phyloP scores from a whole-genome alignment of 208 protist genomes.

The Crithidia expoeki region DNA sequence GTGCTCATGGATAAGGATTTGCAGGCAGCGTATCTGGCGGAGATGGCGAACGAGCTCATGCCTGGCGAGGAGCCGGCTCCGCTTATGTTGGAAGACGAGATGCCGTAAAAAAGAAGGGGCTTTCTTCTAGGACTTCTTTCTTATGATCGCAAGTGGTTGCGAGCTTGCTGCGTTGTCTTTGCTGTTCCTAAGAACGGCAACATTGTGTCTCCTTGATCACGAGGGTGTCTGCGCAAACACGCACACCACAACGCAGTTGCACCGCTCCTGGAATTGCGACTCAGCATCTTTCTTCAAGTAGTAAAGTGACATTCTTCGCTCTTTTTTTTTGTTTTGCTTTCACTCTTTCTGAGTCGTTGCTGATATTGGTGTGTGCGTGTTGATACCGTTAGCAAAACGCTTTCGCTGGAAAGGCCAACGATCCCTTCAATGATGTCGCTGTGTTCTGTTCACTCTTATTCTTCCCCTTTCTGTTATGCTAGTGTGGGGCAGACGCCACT shows the following conservation, averaged over 20 bases:
- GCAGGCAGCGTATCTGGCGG: constrained; percentile 22
- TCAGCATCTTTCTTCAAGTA: neutral
- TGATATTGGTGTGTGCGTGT: neutral
- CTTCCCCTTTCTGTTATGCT: neutral
- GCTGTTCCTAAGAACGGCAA: too few relatives aligned
- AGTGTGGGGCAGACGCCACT: neutral
- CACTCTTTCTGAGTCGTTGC: too few relatives aligned
- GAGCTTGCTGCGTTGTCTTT: too few relatives aligned
- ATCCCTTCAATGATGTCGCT: neutral
- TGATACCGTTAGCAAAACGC: too few relatives aligned
- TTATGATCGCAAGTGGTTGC: too few relatives aligned
- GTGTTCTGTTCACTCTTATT: neutral
- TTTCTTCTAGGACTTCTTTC: too few relatives aligned
- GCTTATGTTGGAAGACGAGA: constrained; percentile 6
- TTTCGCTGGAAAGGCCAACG: too few relatives aligned
- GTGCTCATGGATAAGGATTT: constrained; percentile 31
- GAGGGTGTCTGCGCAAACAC: too few relatives aligned
- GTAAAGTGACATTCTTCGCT: too few relatives aligned
- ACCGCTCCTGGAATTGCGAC: neutral
- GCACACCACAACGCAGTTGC: too few relatives aligned
- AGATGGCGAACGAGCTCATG: constrained; percentile 17
- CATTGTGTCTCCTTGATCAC: too few relatives aligned
- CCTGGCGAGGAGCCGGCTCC: neutral
- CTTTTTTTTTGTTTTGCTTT: neutral
- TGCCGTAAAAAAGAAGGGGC: neutral